phyloP scores from a whole-genome alignment of 2,329 filamentous ascomycete species.

The Boeremia exigua region DNA sequence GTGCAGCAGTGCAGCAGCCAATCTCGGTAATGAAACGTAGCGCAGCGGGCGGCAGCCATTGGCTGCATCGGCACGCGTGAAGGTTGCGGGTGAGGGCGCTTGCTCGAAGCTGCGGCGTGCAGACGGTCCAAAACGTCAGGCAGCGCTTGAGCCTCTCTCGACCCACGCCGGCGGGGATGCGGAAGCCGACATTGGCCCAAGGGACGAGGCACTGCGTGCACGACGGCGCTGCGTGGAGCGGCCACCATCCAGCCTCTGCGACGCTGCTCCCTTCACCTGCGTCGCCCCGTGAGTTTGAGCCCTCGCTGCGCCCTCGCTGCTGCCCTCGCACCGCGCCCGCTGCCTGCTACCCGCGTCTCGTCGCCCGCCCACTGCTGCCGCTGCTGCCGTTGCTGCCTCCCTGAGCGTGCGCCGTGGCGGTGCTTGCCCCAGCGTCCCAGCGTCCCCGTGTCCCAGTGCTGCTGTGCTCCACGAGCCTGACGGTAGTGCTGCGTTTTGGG shows the following conservation, averaged over 20 bases:
- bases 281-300: slow-evolving; percentile 10
- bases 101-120: slow-evolving; percentile 2
- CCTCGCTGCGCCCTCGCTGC: neutral
- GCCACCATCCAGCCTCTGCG: slow-evolving; percentile 14
- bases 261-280: slow-evolving; percentile 27
- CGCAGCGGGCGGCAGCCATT: neutral
- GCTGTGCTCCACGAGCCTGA: too few species aligned
- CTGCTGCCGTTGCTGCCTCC: too few species aligned
- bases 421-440: neutral
- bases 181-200: slow-evolving; percentile 14
- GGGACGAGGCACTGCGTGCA: slow-evolving; percentile 9
- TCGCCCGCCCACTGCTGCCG: neutral
- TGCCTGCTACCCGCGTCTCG: neutral
- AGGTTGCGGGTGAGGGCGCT: slow-evolving; percentile 3
- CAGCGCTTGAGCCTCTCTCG: slow-evolving; percentile 15
- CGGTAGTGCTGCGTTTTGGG: neutral
- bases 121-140: slow-evolving; percentile 2
- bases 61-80: slow-evolving; percentile 7
- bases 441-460: slow-evolving; percentile 5
- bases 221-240: neutral
- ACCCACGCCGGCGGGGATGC: slow-evolving; percentile 15
- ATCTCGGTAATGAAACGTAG: slow-evolving; percentile 13
- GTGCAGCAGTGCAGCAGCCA: slow-evolving; percentile 1
- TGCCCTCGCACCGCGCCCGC: neutral
- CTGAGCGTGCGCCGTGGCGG: slow-evolving; percentile 2